Evolutionary conservation across 176 grass and related monocot genomes (phyloP).

Genomic region (Thalia dealbata): DNA sequence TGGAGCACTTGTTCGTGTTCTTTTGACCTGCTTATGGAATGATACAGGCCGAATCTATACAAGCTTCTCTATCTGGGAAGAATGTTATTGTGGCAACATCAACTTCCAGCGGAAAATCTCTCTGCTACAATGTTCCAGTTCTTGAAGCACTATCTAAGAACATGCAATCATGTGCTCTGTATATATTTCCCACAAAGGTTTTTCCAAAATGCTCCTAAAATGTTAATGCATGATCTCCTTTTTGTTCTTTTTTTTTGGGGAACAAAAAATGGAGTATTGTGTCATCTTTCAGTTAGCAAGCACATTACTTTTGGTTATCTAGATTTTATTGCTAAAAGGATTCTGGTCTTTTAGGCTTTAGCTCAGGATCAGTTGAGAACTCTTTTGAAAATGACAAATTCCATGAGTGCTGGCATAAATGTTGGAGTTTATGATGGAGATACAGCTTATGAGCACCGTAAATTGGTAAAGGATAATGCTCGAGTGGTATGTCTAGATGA

Average conservation of each 20-base stretch:
- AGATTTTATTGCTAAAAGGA: slow-evolving; percentile 3
- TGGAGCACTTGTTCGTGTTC: slow-evolving; percentile 1
- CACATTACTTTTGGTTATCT: background rate
- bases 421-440: slow-evolving; percentile 89
- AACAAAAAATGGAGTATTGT: background rate
- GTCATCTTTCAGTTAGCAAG: background rate
- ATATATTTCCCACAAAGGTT: slow-evolving; percentile 98
- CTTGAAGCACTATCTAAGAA: slow-evolving; percentile 65
- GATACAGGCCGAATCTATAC: slow-evolving; percentile 60
- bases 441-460: slow-evolving; percentile 66
- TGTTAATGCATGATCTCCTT: background rate
- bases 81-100: slow-evolving; percentile 76
- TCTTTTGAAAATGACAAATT: slow-evolving; percentile 56
- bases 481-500: slow-evolving; percentile 42
- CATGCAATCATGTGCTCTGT: slow-evolving; percentile 54
- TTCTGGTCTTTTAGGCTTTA: slow-evolving; percentile 56
- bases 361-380: slow-evolving; percentile 89
- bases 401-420: slow-evolving; percentile 45
- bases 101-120: slow-evolving; percentile 93
- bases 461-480: slow-evolving; percentile 65
- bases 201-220: slow-evolving; percentile 15
- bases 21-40: slow-evolving; percentile 10
- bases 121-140: slow-evolving; percentile 92
- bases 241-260: background rate
- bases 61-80: slow-evolving; percentile 57